Base-by-base conservation (phyloP, 108 stramenopile genomes). In the Conticribra guillardii region DNA sequence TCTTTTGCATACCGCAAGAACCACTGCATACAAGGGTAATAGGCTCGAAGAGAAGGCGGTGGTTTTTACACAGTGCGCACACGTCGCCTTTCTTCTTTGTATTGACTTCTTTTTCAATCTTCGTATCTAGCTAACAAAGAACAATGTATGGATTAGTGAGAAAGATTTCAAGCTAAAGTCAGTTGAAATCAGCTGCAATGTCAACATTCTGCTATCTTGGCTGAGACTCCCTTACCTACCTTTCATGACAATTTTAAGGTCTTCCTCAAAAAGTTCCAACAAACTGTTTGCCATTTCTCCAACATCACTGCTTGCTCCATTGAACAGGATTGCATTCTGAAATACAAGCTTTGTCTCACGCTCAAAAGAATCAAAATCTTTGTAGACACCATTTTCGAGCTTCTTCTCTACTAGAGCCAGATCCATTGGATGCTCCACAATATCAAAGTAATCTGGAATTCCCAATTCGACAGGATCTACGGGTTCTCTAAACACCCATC, bases 361-460 rank as follows among this genome's bases (percentile, higher is more conserved):
- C 31, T 85, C 85, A 54, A 92, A 84, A 1, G 80, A 74, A 34
- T 83, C 81, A 63, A 88, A 73, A 57, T 92, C 87, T 26, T 66
- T 76, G 76, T 96, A 96, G 3, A 84, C 81, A 22, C 80, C 82
- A 67, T 82, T 86, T 37, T 93, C 89, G 9, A 93, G 84, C 49
- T 92, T 89, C 57, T 87, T 83, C 68, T 85, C 82, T 0, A 96
- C 87, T 14, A 90, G 65, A 34, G 76, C 80, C 31, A 96, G 79
- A 62, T 92, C 84, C 91, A 96, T 94, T 0, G 95, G 93, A 48
- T 87, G 78, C 68, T 94, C 89, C 19, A 96, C 83, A 47, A 96
- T 88, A 34, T 98, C 96, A 67, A 95, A 97, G 73, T 99, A 99
- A 76, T 99, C 97, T 0, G 93, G 96, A 3, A 99, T 73, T n/a